Evolutionary conservation across 208 protist species (phyloP), one percentile per base, ranked within the genome.

Genomic region (Trypanosoma caninum): DNA sequence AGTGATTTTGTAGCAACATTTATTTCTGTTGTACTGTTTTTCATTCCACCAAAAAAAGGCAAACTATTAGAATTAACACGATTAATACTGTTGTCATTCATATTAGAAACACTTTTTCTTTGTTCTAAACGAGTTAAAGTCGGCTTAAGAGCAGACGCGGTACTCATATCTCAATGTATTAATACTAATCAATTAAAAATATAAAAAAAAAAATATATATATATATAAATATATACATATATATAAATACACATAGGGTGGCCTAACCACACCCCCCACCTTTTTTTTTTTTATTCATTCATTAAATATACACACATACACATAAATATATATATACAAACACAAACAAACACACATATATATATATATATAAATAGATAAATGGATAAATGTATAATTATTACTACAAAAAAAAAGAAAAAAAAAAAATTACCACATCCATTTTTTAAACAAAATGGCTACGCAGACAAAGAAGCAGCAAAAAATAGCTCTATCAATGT

Each of bases 391-490:
- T 13, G 34, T 13, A 38, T 38, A 38, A 38, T 7, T 13, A 38
- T 10, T 20, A 45, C 16, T 4, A n/a, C 14, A 45, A 4, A 20
- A 45, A 6, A 51, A 51, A 51, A 51, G 22, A 28, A 8, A n/a
- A 37, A 3, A 23, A 22, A 6, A 6, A 47, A 53, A 70, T 14
- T n/a, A 1, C 46, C 48, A 58, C 3, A 59, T 18, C 5, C 37
- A 55, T 34, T 70, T 70, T 40, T 70, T 70, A 7, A 63, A 5
- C 18, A 70, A 3, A 8, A 70, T n/a, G 10, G 65, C 46, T 44
- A 18, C 22, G 20, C 2, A 64, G 23, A 70, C 7, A 41, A 23
- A 27, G 20, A 51, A 52, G 25, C 56, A 63, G 2, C 20, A 7
- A 20, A 18, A 10, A 45, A 70, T 70, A 6, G 41, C 48, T 3